Percentiles rank a stretch among this genome's conserved stretches.
These are phyloP conservation scores for Thermothielavioides terrestris DNA, from an alignment of 495 filamentous ascomycete species.

Conservation along the genomic window DNA sequence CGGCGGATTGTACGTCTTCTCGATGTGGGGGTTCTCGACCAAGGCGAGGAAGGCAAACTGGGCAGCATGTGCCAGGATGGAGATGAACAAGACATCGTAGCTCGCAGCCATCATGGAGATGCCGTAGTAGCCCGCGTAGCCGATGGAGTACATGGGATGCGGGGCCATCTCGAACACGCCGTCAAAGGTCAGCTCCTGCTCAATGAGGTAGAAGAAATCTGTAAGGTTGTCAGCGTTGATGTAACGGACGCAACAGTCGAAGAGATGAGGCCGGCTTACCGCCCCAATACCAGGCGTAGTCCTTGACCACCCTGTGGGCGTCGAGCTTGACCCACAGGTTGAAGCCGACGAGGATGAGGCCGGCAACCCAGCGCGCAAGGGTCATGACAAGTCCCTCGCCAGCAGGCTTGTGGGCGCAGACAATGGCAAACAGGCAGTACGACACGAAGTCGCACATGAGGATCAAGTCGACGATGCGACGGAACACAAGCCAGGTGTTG, in stretches of 20 bases:
- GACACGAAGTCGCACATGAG: conserved; percentile 98
- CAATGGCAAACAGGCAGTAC: conserved; percentile 90
- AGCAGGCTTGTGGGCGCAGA: conserved; percentile 66
- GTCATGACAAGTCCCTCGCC: conserved; percentile 63
- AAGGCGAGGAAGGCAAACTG: conserved; percentile 86
- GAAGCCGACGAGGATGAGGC: conserved; percentile 75
- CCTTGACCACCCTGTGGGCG: conserved; percentile 96
- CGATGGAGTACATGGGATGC: conserved; percentile 98
- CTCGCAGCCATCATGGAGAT: conserved; percentile 98
- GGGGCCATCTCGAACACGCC: conserved; percentile 99
- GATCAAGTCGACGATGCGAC: conserved; percentile 88
- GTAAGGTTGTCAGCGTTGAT: conserved; percentile 6
- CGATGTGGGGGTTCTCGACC: conserved; percentile 95
- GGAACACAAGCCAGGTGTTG: conserved; percentile 96
- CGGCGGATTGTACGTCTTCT: conserved; percentile 93
- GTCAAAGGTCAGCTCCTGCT: conserved; percentile 95
- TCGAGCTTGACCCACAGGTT: conserved; percentile 99
- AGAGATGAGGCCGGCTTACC: conserved; percentile 16
- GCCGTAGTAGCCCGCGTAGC: conserved; percentile 95
- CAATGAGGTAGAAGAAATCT: conserved; percentile 97
- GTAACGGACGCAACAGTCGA: no score
- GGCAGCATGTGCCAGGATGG: conserved; percentile 85
- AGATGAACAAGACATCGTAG: conserved; percentile 94
- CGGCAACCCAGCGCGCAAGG: conserved; percentile 67
- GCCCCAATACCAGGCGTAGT: conserved; percentile 99